phyloP scores from a whole-genome alignment of 129 eudicot genomes.

The Cynara cardunculus region DNA sequence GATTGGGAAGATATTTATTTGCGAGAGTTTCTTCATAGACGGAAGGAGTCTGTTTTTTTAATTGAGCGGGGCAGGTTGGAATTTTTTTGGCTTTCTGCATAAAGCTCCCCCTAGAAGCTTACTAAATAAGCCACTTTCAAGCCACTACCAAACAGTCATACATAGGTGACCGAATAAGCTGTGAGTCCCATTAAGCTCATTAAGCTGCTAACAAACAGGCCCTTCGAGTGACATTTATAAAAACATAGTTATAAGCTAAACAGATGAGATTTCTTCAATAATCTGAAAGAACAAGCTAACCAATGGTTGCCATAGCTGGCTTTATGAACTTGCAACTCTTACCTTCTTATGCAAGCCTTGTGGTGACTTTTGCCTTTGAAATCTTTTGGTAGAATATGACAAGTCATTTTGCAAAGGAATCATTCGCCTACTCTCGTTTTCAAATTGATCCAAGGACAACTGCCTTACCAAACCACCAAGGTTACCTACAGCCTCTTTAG shows the following conservation, averaged over 20 bases:
- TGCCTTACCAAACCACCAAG: slow-evolving; percentile 95
- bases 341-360: slow-evolving; percentile 98
- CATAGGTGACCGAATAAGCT: too few relatives aligned
- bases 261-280: not conserved
- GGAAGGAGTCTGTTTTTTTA: too few relatives aligned
- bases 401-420: slow-evolving; percentile 68
- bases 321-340: slow-evolving; percentile 16
- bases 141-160: too few relatives aligned
- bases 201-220: too few relatives aligned
- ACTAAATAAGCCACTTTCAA: too few relatives aligned
- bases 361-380: slow-evolving; percentile 81
- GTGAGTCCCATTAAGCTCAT: too few relatives aligned
- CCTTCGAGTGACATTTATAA: too few relatives aligned
- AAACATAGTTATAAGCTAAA: not conserved
- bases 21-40: too few relatives aligned
- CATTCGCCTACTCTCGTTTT: slow-evolving; percentile 96
- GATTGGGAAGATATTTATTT: too few relatives aligned
- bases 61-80: too few relatives aligned
- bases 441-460: slow-evolving; percentile 93
- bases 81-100: too few relatives aligned
- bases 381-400: slow-evolving; percentile 58
- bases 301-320: not conserved
- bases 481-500: slow-evolving; percentile 92
- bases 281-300: not conserved
- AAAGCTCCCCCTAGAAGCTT: too few relatives aligned